Evolutionary conservation across 805 yeast species (phyloP).

Genomic region (Grigorovia transvaalensis): DNA sequence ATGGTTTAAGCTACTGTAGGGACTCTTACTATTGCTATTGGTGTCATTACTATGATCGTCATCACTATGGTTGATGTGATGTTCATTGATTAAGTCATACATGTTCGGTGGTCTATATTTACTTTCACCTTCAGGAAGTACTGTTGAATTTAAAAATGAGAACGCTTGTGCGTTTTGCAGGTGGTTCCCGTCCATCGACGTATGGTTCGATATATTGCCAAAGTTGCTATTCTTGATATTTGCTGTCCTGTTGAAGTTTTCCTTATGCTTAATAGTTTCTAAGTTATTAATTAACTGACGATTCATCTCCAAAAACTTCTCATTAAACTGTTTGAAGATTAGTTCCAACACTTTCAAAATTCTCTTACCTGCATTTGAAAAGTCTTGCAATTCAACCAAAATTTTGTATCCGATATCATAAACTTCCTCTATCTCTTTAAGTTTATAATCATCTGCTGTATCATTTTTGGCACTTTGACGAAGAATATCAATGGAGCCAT

Average conservation of each 20-base stretch:
- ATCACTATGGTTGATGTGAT: not conserved
- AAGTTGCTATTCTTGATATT: not conserved
- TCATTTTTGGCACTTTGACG: not conserved
- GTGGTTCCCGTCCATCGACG: no score
- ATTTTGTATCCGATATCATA: slow-evolving; percentile 64
- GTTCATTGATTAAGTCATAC: no score
- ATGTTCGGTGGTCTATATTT: no score
- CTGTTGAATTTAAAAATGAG: no score
- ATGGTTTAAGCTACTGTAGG: no score
- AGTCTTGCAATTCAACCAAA: slow-evolving; percentile 53
- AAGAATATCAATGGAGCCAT: not conserved
- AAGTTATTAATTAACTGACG: slow-evolving; percentile 1
- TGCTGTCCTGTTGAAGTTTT: not conserved
- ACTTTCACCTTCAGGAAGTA: no score
- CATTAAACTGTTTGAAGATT: slow-evolving; percentile 63
- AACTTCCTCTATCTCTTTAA: slow-evolving; percentile 39
- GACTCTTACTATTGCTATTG: no score
- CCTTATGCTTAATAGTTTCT: not conserved
- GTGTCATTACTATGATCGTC: not conserved
- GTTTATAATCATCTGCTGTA: not conserved
- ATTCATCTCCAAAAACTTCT: slow-evolving; percentile 27
- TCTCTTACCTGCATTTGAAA: slow-evolving; percentile 62
- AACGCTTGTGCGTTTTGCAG: no score
- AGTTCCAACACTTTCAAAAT: slow-evolving; percentile 68
- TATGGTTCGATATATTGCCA: no score